Conservation (phyloP, 768 basidiomycete genomes). For the Tulasnella sp. region DNA sequence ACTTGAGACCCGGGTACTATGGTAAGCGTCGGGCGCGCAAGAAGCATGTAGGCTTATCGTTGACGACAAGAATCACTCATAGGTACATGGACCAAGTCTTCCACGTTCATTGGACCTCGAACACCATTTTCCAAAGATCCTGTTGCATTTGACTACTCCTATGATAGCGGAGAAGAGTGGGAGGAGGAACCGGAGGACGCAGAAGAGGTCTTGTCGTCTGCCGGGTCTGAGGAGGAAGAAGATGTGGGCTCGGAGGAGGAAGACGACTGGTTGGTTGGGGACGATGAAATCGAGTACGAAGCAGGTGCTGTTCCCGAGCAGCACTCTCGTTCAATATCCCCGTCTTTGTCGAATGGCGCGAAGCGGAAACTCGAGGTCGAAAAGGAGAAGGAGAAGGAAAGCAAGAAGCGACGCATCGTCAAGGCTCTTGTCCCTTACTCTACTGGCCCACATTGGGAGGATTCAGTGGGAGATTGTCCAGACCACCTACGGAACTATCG, state of each 20-base stretch:
- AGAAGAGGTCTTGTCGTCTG: conserved; percentile 51
- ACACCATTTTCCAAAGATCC: conserved; percentile 72
- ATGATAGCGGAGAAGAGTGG: conserved; percentile 96
- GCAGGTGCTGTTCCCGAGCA: conserved; percentile 18
- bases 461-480: conserved; percentile 59
- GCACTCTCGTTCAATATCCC: conserved; percentile 20
- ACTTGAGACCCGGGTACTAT: conserved; percentile 83
- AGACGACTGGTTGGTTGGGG: conserved; percentile 70
- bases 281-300: conserved; percentile 43
- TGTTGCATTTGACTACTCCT: conserved; percentile 70
- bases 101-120: conserved; percentile 67
- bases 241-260: conserved; percentile 61
- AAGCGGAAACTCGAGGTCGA: conserved; percentile 49
- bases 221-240: conserved; percentile 42
- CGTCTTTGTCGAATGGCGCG: neutral
- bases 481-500: conserved; percentile 62
- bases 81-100: conserved; percentile 79
- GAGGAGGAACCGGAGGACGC: conserved; percentile 74
- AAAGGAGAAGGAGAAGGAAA: conserved; percentile 33
- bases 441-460: conserved; percentile 76
- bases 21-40: conserved; percentile 31
- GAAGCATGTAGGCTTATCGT: neutral
- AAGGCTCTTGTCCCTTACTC: conserved; percentile 52
- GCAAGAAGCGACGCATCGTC: conserved; percentile 66
- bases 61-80: neutral